Conservation (phyloP, 2,329 filamentous ascomycete genomes). For the Trichoderma asperellum region DNA sequence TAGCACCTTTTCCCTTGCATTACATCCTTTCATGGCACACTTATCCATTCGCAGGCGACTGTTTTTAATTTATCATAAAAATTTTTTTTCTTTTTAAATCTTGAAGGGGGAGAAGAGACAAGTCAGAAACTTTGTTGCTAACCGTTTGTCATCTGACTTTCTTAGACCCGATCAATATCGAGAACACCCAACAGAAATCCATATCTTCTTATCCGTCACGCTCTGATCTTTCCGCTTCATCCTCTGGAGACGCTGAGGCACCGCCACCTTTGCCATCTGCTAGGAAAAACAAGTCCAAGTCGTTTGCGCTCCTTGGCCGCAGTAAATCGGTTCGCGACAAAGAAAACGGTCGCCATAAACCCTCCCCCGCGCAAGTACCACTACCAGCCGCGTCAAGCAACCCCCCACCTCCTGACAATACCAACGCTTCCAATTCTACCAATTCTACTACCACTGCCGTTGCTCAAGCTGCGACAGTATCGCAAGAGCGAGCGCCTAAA, state of each 20-base stretch:
- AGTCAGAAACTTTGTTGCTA: constrained; percentile 20
- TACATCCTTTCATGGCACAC: not conserved
- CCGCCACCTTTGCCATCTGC: constrained; percentile 40
- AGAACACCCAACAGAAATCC: constrained; percentile 46
- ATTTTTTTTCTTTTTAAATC: not conserved
- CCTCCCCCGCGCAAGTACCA: constrained; percentile 32
- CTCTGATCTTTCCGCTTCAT: constrained; percentile 58
- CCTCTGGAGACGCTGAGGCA: constrained; percentile 53
- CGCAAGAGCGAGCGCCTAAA: constrained; percentile 67
- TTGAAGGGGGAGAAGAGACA: not conserved
- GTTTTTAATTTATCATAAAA: not conserved
- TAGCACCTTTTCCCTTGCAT: not conserved
- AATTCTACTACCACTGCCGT: constrained; percentile 31
- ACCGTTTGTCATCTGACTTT: constrained; percentile 11
- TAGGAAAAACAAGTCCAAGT: constrained; percentile 58
- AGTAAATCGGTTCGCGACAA: constrained; percentile 57
- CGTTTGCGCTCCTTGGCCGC: constrained; percentile 58
- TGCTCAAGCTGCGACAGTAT: constrained; percentile 66
- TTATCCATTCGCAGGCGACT: not conserved
- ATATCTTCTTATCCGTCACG: constrained; percentile 50
- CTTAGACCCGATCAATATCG: constrained; percentile 37
- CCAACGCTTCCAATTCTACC: constrained; percentile 4
- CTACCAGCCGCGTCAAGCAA: constrained; percentile 34
- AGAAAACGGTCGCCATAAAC: constrained; percentile 48
- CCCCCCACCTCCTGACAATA: constrained; percentile 38